phyloP scores from a whole-genome alignment of 192 early-diverging fungal genomes.

The Diversispora eburnea region DNA sequence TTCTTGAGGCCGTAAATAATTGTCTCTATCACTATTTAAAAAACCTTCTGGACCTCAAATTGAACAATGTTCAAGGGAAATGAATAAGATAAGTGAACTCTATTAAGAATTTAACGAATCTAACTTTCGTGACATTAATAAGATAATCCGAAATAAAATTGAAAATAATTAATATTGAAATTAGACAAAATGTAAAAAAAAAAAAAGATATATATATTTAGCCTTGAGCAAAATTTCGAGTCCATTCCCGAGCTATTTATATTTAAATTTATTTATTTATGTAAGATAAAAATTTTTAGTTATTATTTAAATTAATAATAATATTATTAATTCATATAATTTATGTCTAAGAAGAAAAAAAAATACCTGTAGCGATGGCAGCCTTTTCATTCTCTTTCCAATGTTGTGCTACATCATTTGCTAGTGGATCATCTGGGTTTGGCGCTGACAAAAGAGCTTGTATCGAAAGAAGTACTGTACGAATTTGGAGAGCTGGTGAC shows the following conservation, averaged over 20 bases:
- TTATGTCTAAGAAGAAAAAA: background rate
- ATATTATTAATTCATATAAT: slow-evolving; percentile 8
- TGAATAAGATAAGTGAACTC: too few species aligned
- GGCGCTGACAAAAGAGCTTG: slow-evolving; percentile 95
- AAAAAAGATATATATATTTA: too few species aligned
- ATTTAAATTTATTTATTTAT: too few species aligned
- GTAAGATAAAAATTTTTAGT: too few species aligned
- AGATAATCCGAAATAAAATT: background rate
- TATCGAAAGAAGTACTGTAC: slow-evolving; percentile 95
- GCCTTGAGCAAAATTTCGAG: slow-evolving; percentile 38
- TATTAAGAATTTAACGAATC: too few species aligned
- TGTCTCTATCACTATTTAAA: too few species aligned
- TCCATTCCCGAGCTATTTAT: slow-evolving; percentile 43
- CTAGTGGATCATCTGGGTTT: slow-evolving; percentile 97
- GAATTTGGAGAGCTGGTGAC: slow-evolving; percentile 97
- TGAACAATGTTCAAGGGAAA: too few species aligned
- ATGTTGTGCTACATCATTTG: slow-evolving; percentile 97
- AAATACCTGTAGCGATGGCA: slow-evolving; percentile 75
- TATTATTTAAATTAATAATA: slow-evolving; percentile 14
- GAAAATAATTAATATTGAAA: background rate
- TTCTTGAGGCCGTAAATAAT: too few species aligned
- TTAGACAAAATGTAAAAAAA: too few species aligned
- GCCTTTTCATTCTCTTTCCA: slow-evolving; percentile 97
- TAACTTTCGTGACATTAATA: background rate
- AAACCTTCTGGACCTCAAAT: too few species aligned